Evolutionary conservation across 1,139 yeast species (phyloP).

Genomic region (Candida pseudoviswanathii): DNA sequence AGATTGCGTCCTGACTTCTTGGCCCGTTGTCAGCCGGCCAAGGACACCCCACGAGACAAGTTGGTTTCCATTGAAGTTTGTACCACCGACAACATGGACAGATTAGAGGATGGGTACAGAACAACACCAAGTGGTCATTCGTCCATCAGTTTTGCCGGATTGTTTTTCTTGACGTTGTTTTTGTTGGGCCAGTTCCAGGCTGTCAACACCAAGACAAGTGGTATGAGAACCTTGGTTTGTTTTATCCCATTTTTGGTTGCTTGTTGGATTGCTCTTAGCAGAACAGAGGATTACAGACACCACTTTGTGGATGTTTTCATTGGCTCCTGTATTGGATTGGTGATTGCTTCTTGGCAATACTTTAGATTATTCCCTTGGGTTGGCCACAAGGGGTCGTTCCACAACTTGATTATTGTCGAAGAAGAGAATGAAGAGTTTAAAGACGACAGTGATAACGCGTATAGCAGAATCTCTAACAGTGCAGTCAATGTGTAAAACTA

Average conservation of each 20-base stretch:
- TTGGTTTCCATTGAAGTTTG: conserved; percentile 66
- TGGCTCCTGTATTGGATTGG: conserved; percentile 58
- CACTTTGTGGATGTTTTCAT: conserved; percentile 69
- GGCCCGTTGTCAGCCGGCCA: conserved; percentile 65
- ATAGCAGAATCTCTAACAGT: conserved; percentile 6
- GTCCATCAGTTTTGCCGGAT: conserved; percentile 64
- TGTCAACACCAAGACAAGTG: conserved; percentile 42
- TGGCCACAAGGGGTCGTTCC: conserved; percentile 21
- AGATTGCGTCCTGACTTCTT: conserved; percentile 80
- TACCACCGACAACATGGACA: conserved; percentile 46
- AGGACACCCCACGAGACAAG: conserved; percentile 47
- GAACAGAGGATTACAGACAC: conserved; percentile 81
- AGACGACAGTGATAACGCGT: conserved; percentile 3
- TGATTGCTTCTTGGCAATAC: conserved; percentile 40
- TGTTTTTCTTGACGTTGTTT: conserved; percentile 66
- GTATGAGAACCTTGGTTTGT: conserved; percentile 53
- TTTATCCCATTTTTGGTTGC: conserved; percentile 55
- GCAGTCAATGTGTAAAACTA: conserved; percentile 5
- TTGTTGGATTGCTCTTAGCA: conserved; percentile 61
- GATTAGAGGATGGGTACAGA: conserved; percentile 67
- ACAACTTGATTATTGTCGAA: conserved; percentile 24
- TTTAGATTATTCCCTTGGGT: conserved; percentile 38
- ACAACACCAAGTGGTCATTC: conserved; percentile 84
- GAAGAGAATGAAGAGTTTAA: conserved; percentile 13
- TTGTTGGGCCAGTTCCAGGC: conserved; percentile 59